Evolutionary conservation across 768 basidiomycete species (phyloP).

Genomic region (Strobilomyces confusus): DNA sequence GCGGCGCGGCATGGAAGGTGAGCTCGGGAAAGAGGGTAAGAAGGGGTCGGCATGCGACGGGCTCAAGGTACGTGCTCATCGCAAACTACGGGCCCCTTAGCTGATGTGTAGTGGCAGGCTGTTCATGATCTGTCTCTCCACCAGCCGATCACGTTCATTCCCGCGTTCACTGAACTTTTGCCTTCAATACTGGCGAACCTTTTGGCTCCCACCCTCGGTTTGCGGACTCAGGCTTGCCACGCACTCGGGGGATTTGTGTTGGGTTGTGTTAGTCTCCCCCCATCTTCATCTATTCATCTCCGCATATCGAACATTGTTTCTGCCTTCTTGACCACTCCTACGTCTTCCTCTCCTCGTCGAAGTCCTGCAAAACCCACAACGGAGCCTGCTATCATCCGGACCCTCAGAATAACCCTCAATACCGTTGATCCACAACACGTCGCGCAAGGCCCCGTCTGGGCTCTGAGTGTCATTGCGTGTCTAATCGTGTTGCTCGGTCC

Average conservation of each 20-base stretch:
- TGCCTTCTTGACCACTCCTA: conserved; percentile 42
- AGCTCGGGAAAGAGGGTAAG: conserved; percentile 86
- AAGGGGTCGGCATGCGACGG: conserved; percentile 79
- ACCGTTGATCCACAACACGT: conserved; percentile 53
- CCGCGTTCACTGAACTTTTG: conserved; percentile 56
- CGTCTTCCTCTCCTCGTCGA: conserved; percentile 35
- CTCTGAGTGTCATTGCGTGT: conserved; percentile 59
- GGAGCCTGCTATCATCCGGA: conserved; percentile 58
- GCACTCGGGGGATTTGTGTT: conserved; percentile 68
- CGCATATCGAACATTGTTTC: conserved; percentile 50
- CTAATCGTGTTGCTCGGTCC: conserved; percentile 66
- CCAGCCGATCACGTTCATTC: conserved; percentile 65
- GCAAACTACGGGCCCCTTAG: conserved; percentile 2
- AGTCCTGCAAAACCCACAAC: conserved; percentile 32
- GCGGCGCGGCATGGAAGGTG: too few relatives aligned
- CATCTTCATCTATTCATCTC: conserved; percentile 45
- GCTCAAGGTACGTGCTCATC: conserved; percentile 51
- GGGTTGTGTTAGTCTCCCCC: conserved; percentile 47
- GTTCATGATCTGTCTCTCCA: conserved; percentile 64
- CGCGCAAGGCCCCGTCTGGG: conserved; percentile 80
- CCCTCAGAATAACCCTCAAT: conserved; percentile 59
- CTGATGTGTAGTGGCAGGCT: conserved; percentile 45
- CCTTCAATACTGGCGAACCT: conserved; percentile 60
- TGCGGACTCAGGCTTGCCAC: conserved; percentile 71
- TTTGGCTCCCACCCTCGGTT: conserved; percentile 57